phyloP scores from a whole-genome alignment of 2,329 filamentous ascomycete species.

The Epichloe elymi region DNA sequence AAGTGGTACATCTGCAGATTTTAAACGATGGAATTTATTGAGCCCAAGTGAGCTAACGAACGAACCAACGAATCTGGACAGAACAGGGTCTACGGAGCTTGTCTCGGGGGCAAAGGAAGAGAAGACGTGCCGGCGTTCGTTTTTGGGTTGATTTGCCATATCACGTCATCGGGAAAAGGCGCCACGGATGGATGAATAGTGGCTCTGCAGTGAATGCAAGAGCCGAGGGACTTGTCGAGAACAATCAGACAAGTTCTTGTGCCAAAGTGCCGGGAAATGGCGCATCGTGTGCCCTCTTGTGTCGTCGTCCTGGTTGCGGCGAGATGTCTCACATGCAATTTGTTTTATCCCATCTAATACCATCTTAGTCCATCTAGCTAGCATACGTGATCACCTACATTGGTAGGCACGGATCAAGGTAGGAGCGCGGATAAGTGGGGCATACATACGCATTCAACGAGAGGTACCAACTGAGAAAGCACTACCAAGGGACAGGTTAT shows the following conservation, averaged over 20 bases:
- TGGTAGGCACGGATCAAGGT: no score
- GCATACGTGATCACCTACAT: no score
- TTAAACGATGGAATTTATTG: neutral
- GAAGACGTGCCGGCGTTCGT: neutral
- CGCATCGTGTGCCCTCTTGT: neutral
- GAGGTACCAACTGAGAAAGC: no score
- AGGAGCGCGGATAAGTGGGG: no score
- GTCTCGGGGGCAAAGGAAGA: neutral
- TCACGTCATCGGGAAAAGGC: constrained; percentile 1
- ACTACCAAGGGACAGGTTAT: no score
- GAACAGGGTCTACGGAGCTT: neutral
- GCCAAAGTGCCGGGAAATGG: neutral
- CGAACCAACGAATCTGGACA: neutral
- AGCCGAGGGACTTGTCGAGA: neutral
- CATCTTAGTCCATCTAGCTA: no score
- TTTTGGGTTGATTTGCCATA: neutral
- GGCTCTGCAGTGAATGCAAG: neutral
- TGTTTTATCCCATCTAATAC: no score
- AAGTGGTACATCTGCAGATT: neutral
- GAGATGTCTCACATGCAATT: neutral
- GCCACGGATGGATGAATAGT: neutral
- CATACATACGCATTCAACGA: no score
- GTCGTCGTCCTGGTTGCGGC: neutral
- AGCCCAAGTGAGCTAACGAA: neutral
- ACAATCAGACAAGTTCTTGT: neutral